These are phyloP conservation scores for Gossypium australe DNA, from an alignment of 345 rosid species.

Conservation along the genomic window DNA sequence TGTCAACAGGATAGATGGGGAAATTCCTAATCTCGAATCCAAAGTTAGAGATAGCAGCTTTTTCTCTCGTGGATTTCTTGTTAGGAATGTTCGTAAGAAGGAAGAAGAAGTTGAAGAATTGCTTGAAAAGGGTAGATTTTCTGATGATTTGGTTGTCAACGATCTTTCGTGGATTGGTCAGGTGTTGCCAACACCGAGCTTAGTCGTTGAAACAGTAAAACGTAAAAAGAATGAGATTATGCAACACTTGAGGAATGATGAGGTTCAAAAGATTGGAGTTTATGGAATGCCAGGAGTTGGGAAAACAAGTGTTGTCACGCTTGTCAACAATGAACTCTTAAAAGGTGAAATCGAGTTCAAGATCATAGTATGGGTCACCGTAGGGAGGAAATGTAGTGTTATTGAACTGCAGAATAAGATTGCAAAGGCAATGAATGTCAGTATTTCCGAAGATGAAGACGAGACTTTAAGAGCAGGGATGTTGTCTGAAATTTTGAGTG, in stretches of 20 bases:
- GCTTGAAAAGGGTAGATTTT: not conserved
- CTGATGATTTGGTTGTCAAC: not conserved
- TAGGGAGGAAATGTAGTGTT: conserved; percentile 1
- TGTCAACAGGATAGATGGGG: not conserved
- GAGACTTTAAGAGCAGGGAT: conserved; percentile 9
- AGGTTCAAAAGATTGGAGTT: conserved; percentile 11
- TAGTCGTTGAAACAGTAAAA: not conserved
- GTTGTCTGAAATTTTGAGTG: not conserved
- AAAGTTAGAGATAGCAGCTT: not conserved
- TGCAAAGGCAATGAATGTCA: not conserved
- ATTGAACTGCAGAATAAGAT: conserved; percentile 5
- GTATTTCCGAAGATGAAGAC: not conserved
- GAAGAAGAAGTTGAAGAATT: not conserved
- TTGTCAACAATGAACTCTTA: conserved; percentile 11
- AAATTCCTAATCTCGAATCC: not conserved
- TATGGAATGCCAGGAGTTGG: conserved; percentile 19
- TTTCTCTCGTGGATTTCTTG: not conserved
- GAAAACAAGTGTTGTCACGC: conserved; percentile 2
- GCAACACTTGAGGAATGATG: conserved; percentile 2
- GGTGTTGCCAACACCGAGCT: not conserved
- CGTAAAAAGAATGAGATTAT: not conserved
- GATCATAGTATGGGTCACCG: conserved; percentile 17
- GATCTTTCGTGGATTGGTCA: not conserved
- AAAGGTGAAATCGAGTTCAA: not conserved
- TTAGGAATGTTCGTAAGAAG: not conserved